phyloP scores from a whole-genome alignment of 352 stramenopile genomes.

The Plasmopara muralis region DNA sequence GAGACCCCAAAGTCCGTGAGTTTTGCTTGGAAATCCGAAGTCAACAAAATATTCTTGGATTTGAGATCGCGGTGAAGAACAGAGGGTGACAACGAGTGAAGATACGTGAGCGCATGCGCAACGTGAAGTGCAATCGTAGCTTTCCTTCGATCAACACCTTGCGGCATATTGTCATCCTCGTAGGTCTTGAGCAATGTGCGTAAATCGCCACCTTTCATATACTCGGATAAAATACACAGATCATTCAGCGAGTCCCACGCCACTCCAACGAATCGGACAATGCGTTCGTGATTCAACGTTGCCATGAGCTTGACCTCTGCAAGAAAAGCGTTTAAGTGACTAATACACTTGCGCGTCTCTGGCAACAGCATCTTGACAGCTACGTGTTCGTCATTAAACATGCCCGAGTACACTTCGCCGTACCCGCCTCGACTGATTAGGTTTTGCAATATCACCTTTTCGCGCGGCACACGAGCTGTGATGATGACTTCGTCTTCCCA shows the following conservation, averaged over 20 bases:
- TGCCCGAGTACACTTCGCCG: constrained; percentile 24
- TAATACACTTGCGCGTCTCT: constrained; percentile 31
- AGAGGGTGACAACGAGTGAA: constrained; percentile 30
- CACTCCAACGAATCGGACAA: constrained; percentile 43
- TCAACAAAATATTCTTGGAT: constrained; percentile 34
- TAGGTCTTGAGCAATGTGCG: constrained; percentile 26
- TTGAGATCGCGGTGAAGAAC: constrained; percentile 32
- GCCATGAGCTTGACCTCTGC: constrained; percentile 32
- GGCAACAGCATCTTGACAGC: constrained; percentile 31
- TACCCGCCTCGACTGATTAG: constrained; percentile 30
- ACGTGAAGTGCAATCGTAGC: constrained; percentile 27
- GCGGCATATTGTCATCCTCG: constrained; percentile 20
- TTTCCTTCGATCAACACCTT: constrained; percentile 26
- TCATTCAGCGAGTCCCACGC: constrained; percentile 42
- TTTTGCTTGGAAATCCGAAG: constrained; percentile 20
- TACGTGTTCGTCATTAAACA: constrained; percentile 23
- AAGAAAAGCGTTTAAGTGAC: constrained; percentile 28
- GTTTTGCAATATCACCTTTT: constrained; percentile 25
- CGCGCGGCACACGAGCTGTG: constrained; percentile 20
- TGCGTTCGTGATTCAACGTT: constrained; percentile 30
- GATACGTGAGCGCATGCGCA: constrained; percentile 29
- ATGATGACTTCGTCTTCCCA: constrained; percentile 41
- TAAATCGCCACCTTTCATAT: constrained; percentile 42
- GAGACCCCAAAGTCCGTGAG: constrained; percentile 34
- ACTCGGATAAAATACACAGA: constrained; percentile 38